Evolutionary conservation across 805 yeast genomes (phyloP).

Genomic region (Yamadazyma takamatsuzukensis): DNA sequence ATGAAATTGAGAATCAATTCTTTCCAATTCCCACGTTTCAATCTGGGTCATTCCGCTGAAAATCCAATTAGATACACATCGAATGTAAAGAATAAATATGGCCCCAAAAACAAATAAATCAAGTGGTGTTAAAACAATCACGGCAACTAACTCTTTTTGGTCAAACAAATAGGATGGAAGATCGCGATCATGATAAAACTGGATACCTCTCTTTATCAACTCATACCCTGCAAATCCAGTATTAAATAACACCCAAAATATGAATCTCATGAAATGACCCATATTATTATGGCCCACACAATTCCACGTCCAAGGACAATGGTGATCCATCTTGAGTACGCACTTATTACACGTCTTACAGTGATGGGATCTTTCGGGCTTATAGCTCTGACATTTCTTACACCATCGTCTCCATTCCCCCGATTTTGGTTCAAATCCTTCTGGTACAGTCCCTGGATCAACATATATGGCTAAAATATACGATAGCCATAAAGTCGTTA

Average conservation of each 20-base stretch:
- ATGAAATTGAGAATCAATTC: slow-evolving; percentile 64
- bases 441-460: slow-evolving; percentile 68
- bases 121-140: slow-evolving; percentile 52
- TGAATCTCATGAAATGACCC: slow-evolving; percentile 77
- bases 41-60: slow-evolving; percentile 79
- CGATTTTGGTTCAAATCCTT: slow-evolving; percentile 36
- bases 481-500: slow-evolving; percentile 67
- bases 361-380: slow-evolving; percentile 85
- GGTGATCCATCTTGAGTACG: slow-evolving; percentile 90
- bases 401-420: slow-evolving; percentile 69
- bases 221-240: slow-evolving; percentile 45
- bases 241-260: slow-evolving; percentile 59
- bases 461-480: slow-evolving; percentile 65
- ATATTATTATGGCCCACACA: slow-evolving; percentile 80
- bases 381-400: slow-evolving; percentile 63
- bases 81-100: slow-evolving; percentile 52
- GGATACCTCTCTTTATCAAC: slow-evolving; percentile 35
- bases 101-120: slow-evolving; percentile 59
- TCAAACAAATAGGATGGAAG: slow-evolving; percentile 56
- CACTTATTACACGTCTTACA: slow-evolving; percentile 75
- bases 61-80: slow-evolving; percentile 56
- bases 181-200: slow-evolving; percentile 46
- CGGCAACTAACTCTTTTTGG: slow-evolving; percentile 50
- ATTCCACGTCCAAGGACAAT: slow-evolving; percentile 88
- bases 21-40: slow-evolving; percentile 88